Evolutionary conservation across 2,329 filamentous ascomycete genomes (phyloP), one percentile per base, ranked within the genome.

Genomic region (Aureobasidium lini): DNA sequence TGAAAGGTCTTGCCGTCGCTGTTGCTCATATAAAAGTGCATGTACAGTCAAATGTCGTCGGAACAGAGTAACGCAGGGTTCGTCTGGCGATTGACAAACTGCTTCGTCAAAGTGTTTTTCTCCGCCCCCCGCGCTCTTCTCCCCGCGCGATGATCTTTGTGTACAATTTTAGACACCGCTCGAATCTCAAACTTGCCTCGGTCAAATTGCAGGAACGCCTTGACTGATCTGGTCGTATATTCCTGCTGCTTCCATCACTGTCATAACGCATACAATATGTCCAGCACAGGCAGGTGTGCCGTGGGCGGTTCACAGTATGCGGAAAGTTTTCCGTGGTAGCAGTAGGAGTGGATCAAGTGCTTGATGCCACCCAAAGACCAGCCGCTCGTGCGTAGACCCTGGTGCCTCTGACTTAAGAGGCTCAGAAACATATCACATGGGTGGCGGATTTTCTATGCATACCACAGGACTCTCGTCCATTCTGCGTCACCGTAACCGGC

Each of bases 61-160:
- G 15, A 15, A 13, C 10, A 44, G 7, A 28, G n/a, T 10, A 28
- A 44, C 8, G 42, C 18, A 42, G 34, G 28, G 36, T 52, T 31
- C 40, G 48, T 54, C 39, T 36, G 32, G 39, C 39, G 23, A 31
- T 18, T 54, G 50, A 53, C 49, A 53, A 40, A 54, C 50, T 44
- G 37, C 31, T 54, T 43, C 8, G 40, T 16, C 29, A 18, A 56
- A 36, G 8, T 4, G 29, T 46, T 37, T 31, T 44, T 31, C 31
- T 4, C 52, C 34, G 50, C 37, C 16, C 52, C 44, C 44, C 52
- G 13, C 52, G 52, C 52, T 46, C 52, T 56, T 46, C 52, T 56
- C 31, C 31, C 39, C 52, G 52, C 40, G 31, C 40, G 31, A 44
- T 46, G 50, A 42, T 54, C 37, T 54, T 42, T 42, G 47, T 39